Conservation (phyloP, 805 yeast species). For the Brettanomyces nanus region DNA sequence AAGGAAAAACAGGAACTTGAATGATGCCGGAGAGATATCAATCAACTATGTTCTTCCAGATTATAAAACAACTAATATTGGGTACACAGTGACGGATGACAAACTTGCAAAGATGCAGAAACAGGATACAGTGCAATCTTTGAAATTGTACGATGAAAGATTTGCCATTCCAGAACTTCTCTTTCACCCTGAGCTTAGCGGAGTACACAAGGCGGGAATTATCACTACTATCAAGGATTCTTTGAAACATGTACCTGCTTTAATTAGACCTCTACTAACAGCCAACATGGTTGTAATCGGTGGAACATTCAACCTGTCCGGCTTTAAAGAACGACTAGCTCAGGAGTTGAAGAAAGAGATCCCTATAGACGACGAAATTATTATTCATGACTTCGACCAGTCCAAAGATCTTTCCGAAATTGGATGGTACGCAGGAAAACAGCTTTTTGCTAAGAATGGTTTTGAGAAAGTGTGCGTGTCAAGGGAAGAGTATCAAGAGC, state of each 20-base stretch:
- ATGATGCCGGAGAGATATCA: conserved; percentile 26
- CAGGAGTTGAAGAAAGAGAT: conserved; percentile 58
- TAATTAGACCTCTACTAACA: conserved; percentile 63
- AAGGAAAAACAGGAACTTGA: conserved; percentile 11
- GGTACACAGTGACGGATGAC: conserved; percentile 34
- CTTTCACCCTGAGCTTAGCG: conserved; percentile 78
- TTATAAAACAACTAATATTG: conserved; percentile 69
- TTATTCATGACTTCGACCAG: conserved; percentile 24
- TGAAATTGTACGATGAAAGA: conserved; percentile 72
- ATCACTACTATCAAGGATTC: conserved; percentile 63
- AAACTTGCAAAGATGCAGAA: conserved; percentile 6
- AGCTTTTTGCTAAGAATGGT: conserved; percentile 38
- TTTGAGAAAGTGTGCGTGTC: conserved; percentile 52
- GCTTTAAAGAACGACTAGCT: conserved; percentile 53
- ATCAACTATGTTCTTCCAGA: conserved; percentile 83
- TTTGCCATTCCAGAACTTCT: conserved; percentile 81
- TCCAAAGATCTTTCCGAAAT: conserved; percentile 32
- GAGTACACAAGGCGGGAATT: conserved; percentile 72
- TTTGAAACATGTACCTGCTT: conserved; percentile 62
- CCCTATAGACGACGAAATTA: conserved; percentile 64
- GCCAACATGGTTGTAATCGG: conserved; percentile 79
- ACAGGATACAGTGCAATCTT: conserved; percentile 48
- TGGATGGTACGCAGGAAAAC: conserved; percentile 48
- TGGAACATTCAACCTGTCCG: conserved; percentile 68
- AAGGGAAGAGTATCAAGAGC: conserved; percentile 75